Percentiles rank a stretch among this genome's conserved stretches.
These are phyloP conservation scores for Rhododendron kiyosumense DNA, from an alignment of 148 eudicot genomes.

Conservation along the genomic window DNA sequence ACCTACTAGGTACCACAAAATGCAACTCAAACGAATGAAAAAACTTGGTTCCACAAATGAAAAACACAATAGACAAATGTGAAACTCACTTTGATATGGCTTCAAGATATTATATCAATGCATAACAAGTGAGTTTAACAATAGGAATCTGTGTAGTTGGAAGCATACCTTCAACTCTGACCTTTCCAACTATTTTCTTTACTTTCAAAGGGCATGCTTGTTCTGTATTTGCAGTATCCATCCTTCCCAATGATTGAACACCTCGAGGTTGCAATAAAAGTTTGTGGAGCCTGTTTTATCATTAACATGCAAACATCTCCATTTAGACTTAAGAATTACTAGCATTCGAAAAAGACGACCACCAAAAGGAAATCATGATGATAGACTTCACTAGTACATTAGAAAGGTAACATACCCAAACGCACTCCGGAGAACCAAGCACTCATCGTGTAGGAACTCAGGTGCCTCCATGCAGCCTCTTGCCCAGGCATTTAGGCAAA, in stretches of 20 bases:
- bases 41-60: not conserved
- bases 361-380: not conserved
- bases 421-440: constrained; percentile 46
- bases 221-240: constrained; percentile 23
- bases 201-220: constrained; percentile 45
- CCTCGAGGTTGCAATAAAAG: constrained; percentile 67
- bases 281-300: constrained; percentile 52
- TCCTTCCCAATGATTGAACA: constrained; percentile 26
- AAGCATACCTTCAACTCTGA: constrained; percentile 69
- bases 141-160: not conserved
- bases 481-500: constrained; percentile 79
- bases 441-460: too few relatives aligned
- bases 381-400: not conserved
- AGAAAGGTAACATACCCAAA: constrained; percentile 56
- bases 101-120: not conserved
- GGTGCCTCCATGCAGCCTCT: constrained; percentile 45
- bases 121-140: not conserved
- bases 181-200: constrained; percentile 51
- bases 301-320: not conserved
- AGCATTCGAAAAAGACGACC: not conserved
- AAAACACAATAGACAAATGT: not conserved
- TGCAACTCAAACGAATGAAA: not conserved
- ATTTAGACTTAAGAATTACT: not conserved
- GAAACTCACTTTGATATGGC: not conserved
- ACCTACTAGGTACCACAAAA: not conserved